Base-by-base conservation (phyloP, 2,329 filamentous ascomycete genomes). In the Colletotrichum scovillei region DNA sequence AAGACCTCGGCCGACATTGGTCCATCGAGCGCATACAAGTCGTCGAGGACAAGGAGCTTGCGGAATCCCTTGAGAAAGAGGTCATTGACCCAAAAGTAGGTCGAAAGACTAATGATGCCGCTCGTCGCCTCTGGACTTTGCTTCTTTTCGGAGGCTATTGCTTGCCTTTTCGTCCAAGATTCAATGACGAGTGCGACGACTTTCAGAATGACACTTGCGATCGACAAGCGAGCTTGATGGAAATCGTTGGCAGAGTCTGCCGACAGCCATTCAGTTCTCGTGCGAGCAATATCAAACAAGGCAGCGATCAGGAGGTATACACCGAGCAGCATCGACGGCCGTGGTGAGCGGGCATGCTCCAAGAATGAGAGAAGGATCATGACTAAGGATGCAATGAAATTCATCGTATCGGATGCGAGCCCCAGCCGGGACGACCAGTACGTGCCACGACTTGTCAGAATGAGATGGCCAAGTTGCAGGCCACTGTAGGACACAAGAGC, bases 111-210 rank as follows among this genome's bases (percentile, higher is more conserved):
- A 12, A 79, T 78, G 3, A 83, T 70, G 2, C 81, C 77, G 67
- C 76, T 84, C 58, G 75, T 81, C 30, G 76, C 82, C 62, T 80
- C 85, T 5, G 77, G 84, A 49, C 85, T 86, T 72, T 85, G 83
- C 19, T 80, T 71, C n/a, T 80, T 64, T 60, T 35, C 32, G n/a
- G 35, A 19, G 12, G 52, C 24, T 24, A 32, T 55, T n/a, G 49
- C n/a, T 16, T 16, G 49, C 12, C 9, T 52, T n/a, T 80, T 80
- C 9, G 70, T 75, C 12, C 72, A 35, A 11, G 77, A 71, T 60
- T 80, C 78, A 8, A 78, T 57, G 1, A 77, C 19, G 12, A 79
- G 38, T 1, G 78, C 56, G 12, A 74, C 60, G 7, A 32, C 60
- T 67, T 79, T 79, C 12, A 78, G 16, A 12, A 68, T 63, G 14